These are phyloP conservation scores for Nakaseomyces nivariensis DNA, from an alignment of 1,139 yeast genomes.

Conservation along the genomic window DNA sequence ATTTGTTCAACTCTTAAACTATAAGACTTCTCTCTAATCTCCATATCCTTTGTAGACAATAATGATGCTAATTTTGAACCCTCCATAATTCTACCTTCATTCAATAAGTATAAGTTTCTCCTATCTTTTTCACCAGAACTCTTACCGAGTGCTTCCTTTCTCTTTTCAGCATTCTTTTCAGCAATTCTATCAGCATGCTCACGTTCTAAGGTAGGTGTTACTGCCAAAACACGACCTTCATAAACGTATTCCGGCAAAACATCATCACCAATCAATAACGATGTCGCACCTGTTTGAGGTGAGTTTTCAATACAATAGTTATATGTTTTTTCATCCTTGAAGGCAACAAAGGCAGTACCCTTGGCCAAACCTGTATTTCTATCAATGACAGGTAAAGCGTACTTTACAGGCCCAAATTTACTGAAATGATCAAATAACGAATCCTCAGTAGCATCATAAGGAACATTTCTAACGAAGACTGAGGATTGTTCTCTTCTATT, in stretches of 20 bases:
- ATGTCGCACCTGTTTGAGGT: slow-evolving; percentile 65
- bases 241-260: slow-evolving; percentile 81
- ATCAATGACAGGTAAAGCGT: slow-evolving; percentile 90
- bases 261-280: slow-evolving; percentile 84
- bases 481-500: slow-evolving; percentile 63
- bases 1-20: slow-evolving; percentile 81
- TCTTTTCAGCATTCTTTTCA: slow-evolving; percentile 60
- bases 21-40: slow-evolving; percentile 80
- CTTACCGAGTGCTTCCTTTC: slow-evolving; percentile 72
- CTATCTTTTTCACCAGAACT: slow-evolving; percentile 72
- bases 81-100: slow-evolving; percentile 86
- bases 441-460: slow-evolving; percentile 87
- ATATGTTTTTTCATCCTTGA: slow-evolving; percentile 51
- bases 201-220: slow-evolving; percentile 79
- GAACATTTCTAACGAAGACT: slow-evolving; percentile 82
- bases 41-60: slow-evolving; percentile 65
- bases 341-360: slow-evolving; percentile 95
- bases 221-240: slow-evolving; percentile 82
- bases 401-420: slow-evolving; percentile 78
- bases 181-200: slow-evolving; percentile 72
- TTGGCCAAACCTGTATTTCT: slow-evolving; percentile 75
- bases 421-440: slow-evolving; percentile 65
- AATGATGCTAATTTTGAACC: slow-evolving; percentile 69
- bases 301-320: slow-evolving; percentile 65
- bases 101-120: slow-evolving; percentile 73